A percentile compares a stretch with the other conserved stretches of the same genome.
Conservation (phyloP, 257 asterid genomes). For the Solanum pinnatisectum region DNA sequence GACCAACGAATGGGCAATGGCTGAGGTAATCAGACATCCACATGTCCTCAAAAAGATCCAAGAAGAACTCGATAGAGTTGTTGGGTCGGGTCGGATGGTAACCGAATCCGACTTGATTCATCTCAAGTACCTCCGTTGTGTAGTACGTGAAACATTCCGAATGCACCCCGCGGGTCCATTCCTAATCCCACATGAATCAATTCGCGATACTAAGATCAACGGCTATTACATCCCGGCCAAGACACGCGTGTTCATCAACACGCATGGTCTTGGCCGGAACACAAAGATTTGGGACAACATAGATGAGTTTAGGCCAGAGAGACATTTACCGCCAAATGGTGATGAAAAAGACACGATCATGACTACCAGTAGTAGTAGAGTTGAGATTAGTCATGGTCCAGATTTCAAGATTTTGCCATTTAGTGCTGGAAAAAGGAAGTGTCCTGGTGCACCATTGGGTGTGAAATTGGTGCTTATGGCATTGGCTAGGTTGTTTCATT, state of each 20-base stretch:
- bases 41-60: conserved; percentile 54
- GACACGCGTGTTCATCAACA: conserved; percentile 96
- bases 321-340: conserved; percentile 46
- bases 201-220: conserved; percentile 51
- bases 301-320: conserved; percentile 71
- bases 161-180: conserved; percentile 99
- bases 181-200: conserved; percentile 85
- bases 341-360: neutral
- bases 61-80: conserved; percentile 56
- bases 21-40: conserved; percentile 84
- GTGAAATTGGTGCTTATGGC: conserved; percentile 82
- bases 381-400: conserved; percentile 89
- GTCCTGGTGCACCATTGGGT: conserved; percentile 99
- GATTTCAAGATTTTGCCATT: conserved; percentile 89
- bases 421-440: conserved; percentile 86
- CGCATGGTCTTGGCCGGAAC: conserved; percentile 83
- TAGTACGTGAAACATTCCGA: conserved; percentile 83
- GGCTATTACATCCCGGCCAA: conserved; percentile 62
- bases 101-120: conserved; percentile 50
- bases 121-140: conserved; percentile 76
- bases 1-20: conserved; percentile 98
- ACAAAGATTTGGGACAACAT: conserved; percentile 60
- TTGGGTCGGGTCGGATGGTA: conserved; percentile 73
- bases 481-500: conserved; percentile 71
- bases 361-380: conserved; percentile 16